These are phyloP conservation scores for Calonectria leucothoes DNA, from an alignment of 2,329 filamentous ascomycete genomes.

Conservation along the genomic window DNA sequence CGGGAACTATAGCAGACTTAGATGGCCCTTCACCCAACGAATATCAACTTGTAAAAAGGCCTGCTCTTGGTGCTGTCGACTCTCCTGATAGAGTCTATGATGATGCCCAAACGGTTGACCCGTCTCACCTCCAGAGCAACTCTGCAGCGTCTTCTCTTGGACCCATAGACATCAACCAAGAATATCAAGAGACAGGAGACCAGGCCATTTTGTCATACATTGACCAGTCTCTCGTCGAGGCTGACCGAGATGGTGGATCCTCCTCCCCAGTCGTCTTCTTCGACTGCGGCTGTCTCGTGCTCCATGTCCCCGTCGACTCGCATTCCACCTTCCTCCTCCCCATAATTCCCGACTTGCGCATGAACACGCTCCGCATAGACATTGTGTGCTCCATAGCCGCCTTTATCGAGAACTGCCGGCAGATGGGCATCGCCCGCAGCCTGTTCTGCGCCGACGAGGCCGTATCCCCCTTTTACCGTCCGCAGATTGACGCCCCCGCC, in stretches of 20 bases:
- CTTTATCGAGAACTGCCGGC: constrained; percentile 40
- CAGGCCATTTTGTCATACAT: constrained; percentile 19
- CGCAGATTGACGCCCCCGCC: constrained; percentile 24
- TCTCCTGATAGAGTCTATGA: not conserved
- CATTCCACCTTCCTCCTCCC: constrained; percentile 33
- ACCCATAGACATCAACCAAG: not conserved
- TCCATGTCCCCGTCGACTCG: constrained; percentile 36
- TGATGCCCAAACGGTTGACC: constrained; percentile 31
- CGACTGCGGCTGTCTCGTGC: constrained; percentile 39
- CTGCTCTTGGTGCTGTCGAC: not conserved
- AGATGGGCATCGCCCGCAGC: constrained; percentile 37
- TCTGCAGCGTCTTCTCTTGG: constrained; percentile 5
- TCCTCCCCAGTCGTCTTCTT: constrained; percentile 30
- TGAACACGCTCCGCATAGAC: constrained; percentile 43
- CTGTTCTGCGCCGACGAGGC: constrained; percentile 42
- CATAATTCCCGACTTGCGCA: constrained; percentile 37
- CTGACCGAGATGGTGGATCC: constrained; percentile 7
- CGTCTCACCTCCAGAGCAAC: constrained; percentile 26
- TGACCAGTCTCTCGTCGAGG: constrained; percentile 31
- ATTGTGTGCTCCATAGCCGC: constrained; percentile 38
- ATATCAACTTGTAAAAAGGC: not conserved
- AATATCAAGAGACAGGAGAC: constrained; percentile 4
- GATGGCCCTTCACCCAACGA: not conserved
- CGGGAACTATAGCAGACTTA: not conserved
- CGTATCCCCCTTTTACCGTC: constrained; percentile 39